Conservation (phyloP, 305 asterid genomes). For the Fraxinus sp. region DNA sequence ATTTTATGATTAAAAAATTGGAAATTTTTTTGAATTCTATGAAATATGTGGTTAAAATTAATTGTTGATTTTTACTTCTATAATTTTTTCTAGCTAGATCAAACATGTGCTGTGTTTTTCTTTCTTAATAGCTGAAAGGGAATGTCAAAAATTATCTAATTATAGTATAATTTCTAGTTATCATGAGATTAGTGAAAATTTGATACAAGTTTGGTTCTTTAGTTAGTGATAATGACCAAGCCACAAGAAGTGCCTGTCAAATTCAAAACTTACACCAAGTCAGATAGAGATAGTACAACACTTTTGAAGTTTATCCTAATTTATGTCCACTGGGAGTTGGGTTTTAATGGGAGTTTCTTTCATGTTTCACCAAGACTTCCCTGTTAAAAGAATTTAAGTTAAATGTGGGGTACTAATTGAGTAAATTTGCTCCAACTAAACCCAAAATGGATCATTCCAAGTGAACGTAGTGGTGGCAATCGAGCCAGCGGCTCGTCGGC, state of each 20-base stretch:
- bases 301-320: background rate
- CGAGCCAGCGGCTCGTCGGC: too few species aligned
- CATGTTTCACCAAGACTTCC: background rate
- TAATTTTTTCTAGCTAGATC: too few species aligned
- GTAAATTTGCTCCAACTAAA: background rate
- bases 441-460: background rate
- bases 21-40: too few species aligned
- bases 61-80: too few species aligned
- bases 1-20: too few species aligned
- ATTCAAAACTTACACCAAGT: background rate
- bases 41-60: too few species aligned
- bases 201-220: background rate
- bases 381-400: background rate
- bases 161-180: background rate
- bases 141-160: background rate
- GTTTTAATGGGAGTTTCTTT: too few species aligned
- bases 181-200: background rate
- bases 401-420: background rate
- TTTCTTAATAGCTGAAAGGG: background rate
- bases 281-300: background rate
- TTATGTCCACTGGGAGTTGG: background rate
- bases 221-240: background rate
- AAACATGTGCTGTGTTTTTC: background rate
- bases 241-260: background rate
- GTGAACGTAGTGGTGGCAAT: too few species aligned